Evolutionary conservation across 2,329 filamentous ascomycete genomes (phyloP).

Genomic region (Acarospora socialis): DNA sequence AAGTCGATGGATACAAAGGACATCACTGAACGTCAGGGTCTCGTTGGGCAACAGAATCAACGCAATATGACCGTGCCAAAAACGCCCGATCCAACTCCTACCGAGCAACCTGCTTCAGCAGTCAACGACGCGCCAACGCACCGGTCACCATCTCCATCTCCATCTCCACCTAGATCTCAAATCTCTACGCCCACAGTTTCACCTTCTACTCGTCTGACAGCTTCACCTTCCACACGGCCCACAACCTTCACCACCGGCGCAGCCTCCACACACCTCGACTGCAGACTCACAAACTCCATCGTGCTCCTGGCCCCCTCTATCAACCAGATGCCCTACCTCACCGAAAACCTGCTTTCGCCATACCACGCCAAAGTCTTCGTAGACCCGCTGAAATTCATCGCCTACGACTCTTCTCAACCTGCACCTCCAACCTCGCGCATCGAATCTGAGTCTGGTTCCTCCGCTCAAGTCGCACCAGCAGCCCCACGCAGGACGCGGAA

Average conservation of each 20-base stretch:
- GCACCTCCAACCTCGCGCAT: slow-evolving; percentile 15
- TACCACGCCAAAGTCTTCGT: slow-evolving; percentile 6
- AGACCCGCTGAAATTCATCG: too few species aligned
- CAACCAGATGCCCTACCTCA: slow-evolving; percentile 10
- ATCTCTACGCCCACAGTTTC: slow-evolving; percentile 9
- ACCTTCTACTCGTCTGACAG: background rate
- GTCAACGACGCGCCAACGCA: too few species aligned
- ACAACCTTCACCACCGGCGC: background rate
- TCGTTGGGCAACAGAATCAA: too few species aligned
- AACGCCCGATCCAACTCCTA: too few species aligned
- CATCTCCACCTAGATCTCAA: too few species aligned
- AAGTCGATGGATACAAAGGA: too few species aligned
- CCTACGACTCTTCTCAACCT: slow-evolving; percentile 10
- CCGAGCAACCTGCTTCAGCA: too few species aligned
- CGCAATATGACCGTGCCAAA: too few species aligned
- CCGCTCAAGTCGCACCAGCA: slow-evolving; percentile 18
- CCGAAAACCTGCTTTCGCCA: slow-evolving; percentile 14
- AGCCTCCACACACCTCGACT: background rate
- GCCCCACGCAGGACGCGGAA: slow-evolving; percentile 13
- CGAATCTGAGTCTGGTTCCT: slow-evolving; percentile 19
- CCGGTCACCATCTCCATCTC: too few species aligned
- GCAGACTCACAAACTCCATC: background rate
- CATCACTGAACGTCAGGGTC: too few species aligned
- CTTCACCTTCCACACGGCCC: background rate
- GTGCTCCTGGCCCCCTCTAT: slow-evolving; percentile 18